phyloP scores from a whole-genome alignment of 208 protist species.

The Trypanosoma boissoni region DNA sequence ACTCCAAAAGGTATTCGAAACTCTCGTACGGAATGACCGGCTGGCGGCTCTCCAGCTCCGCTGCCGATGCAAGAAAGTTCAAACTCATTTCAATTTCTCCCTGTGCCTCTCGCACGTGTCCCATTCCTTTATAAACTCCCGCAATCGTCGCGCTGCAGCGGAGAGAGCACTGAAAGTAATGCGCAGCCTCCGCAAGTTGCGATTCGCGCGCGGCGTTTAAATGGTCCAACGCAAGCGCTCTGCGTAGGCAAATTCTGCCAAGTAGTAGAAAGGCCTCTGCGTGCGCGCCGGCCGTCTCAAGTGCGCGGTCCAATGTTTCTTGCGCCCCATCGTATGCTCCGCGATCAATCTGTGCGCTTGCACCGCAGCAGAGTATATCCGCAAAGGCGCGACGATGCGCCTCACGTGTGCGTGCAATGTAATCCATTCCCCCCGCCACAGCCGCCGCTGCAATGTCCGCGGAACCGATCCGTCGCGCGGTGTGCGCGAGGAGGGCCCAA shows the following conservation, averaged over 20 bases:
- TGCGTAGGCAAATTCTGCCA: slow-evolving; percentile 45
- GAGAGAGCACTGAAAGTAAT: slow-evolving; percentile 53
- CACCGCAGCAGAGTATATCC: slow-evolving; percentile 51
- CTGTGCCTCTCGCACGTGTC: slow-evolving; percentile 58
- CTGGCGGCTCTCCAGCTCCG: slow-evolving; percentile 40
- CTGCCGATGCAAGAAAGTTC: slow-evolving; percentile 58
- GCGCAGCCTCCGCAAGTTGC: slow-evolving; percentile 45
- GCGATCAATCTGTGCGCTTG: slow-evolving; percentile 22
- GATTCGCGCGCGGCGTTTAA: slow-evolving; percentile 27
- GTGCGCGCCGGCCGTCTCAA: slow-evolving; percentile 42
- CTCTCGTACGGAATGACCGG: slow-evolving; percentile 60
- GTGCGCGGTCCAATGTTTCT: slow-evolving; percentile 35
- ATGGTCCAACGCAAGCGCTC: slow-evolving; percentile 39
- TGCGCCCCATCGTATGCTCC: slow-evolving; percentile 20
- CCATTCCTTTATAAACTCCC: slow-evolving; percentile 56
- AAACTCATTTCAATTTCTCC: slow-evolving; percentile 48
- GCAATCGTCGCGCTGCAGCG: slow-evolving; percentile 26
- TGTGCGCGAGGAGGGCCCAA: slow-evolving; percentile 61
- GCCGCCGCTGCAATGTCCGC: slow-evolving; percentile 45
- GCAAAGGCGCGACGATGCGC: slow-evolving; percentile 37
- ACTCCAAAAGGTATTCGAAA: slow-evolving; percentile 55
- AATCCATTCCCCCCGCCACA: slow-evolving; percentile 41
- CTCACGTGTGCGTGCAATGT: slow-evolving; percentile 21
- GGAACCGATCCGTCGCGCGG: slow-evolving; percentile 37
- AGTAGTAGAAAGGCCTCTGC: slow-evolving; percentile 54